These are phyloP conservation scores for Neoboletus brunneissimus DNA, from an alignment of 768 basidiomycete genomes.

Conservation along the genomic window DNA sequence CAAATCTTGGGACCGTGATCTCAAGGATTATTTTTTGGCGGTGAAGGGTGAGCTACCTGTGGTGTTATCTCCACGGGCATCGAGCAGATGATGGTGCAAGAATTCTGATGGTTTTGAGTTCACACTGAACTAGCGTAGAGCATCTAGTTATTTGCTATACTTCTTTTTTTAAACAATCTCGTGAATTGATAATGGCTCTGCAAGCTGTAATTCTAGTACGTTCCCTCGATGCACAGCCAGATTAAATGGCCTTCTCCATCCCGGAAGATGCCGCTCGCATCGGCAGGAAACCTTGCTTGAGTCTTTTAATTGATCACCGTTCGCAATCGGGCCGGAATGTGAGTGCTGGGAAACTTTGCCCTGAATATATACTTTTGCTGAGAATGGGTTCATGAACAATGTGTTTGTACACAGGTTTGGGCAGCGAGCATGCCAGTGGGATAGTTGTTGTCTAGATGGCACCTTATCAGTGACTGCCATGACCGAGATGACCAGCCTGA, in stretches of 20 bases:
- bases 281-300: neutral
- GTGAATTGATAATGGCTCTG: conserved; percentile 3
- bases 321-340: neutral
- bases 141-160: conserved; percentile 23
- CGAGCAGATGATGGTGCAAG: conserved; percentile 16
- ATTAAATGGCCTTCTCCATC: neutral
- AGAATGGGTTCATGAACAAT: neutral
- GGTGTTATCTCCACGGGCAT: conserved; percentile 34
- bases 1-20: conserved; percentile 31
- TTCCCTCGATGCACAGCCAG: conserved; percentile 4
- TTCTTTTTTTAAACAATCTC: conserved; percentile 9
- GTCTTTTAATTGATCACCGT: neutral
- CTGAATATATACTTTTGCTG: conserved; percentile 9
- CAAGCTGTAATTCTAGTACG: conserved; percentile 15
- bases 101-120: conserved; percentile 9
- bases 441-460: neutral
- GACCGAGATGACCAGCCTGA: neutral
- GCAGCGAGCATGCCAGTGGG: neutral
- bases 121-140: conserved; percentile 24
- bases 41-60: conserved; percentile 35
- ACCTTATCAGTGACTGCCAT: neutral
- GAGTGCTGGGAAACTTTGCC: neutral
- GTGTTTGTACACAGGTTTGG: conserved; percentile 2
- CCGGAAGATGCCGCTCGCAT: neutral
- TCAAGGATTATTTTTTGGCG: conserved; percentile 40